These are phyloP conservation scores for Solanum habrochaites DNA, from an alignment of 257 asterid species.

Conservation along the genomic window DNA sequence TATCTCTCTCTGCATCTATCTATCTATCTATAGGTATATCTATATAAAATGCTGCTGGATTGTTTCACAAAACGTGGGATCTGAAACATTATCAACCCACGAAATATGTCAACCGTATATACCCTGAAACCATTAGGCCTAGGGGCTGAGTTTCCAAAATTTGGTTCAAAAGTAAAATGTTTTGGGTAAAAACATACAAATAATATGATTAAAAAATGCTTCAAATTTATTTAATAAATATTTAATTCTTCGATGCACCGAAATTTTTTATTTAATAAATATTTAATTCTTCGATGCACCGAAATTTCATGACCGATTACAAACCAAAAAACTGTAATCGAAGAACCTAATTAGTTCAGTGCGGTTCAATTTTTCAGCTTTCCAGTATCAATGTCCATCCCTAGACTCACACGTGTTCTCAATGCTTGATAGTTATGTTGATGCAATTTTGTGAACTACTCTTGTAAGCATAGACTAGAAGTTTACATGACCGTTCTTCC, in stretches of 20 bases:
- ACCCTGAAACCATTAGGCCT: background rate
- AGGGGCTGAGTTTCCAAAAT: background rate
- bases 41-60: background rate
- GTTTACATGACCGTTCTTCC: background rate
- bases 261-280: too few species aligned
- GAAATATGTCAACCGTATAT: background rate
- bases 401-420: too few species aligned
- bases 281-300: too few species aligned
- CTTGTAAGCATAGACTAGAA: background rate
- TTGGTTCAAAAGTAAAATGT: background rate
- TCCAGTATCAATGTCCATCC: too few species aligned
- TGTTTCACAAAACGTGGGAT: background rate
- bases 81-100: background rate
- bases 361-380: too few species aligned
- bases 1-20: too few species aligned
- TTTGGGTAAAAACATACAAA: background rate
- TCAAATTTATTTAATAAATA: too few species aligned
- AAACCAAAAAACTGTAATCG: too few species aligned
- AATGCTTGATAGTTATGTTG: background rate
- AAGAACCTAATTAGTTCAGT: background rate
- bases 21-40: too few species aligned
- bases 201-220: too few species aligned
- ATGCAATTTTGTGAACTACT: background rate
- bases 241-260: too few species aligned
- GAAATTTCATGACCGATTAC: too few species aligned